Evolutionary conservation across 1,139 yeast species (phyloP), one percentile per base, ranked within the genome.

Genomic region (Torulaspora pretoriensis): DNA sequence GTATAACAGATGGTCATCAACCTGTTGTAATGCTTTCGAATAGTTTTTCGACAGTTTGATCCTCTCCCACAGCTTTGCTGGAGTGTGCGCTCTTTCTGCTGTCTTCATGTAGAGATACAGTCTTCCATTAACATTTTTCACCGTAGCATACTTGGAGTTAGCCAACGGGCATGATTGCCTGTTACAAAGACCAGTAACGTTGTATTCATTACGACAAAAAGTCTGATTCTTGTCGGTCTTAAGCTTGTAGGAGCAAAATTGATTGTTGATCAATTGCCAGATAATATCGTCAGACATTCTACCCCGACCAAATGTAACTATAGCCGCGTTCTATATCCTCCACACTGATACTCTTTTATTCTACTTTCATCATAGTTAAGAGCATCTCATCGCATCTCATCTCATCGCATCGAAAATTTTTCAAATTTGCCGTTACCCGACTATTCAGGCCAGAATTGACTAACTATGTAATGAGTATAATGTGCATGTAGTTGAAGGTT

Each of bases 101-200:
- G 97, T 92, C 66, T 92, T 92, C 92, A 92, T 92, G 69, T 92
- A 92, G 35, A 92, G 73, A 62, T 89, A 92, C 39, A 92, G 72
- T 63, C 81, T 79, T 16, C 98, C 98, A 57, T 89, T 94, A 34
- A 88, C 78, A 59, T 80, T 83, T 59, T 92, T 84, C 41, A 92
- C 95, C 0, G 98, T 92, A 28, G 98, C 97, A 68, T 92, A 92
- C 61, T 89, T 80, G 26, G 97, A 87, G 65, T 92, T 92, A 24
- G 98, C 98, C 49, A 92, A 72, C 3, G 98, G 98, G 65, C 98
- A 92, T 12, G 97, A 86, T 65, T 83, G 92, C 62, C 98, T 80
- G 43, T 81, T 78, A 67, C 98, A 92, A 48, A 92, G 74, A 52
- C 98, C 98, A 50, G 89, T 76, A 29, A 86, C 96, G 61, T 88